Conservation (phyloP, 192 early-diverging fungal genomes). For the Phlyctochytrium arcticum region DNA sequence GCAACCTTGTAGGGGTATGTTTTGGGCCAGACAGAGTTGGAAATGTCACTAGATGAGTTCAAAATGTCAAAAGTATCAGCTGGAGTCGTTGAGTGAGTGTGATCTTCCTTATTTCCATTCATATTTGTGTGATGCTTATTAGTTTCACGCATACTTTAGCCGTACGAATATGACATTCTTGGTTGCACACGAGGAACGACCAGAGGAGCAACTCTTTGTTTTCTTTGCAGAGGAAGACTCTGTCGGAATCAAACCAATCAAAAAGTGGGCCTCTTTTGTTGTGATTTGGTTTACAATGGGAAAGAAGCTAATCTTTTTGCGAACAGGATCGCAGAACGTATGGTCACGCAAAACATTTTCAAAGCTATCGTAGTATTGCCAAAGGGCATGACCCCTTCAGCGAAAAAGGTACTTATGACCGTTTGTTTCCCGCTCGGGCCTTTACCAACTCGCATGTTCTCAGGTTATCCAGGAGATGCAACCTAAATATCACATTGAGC, state of each 20-base stretch:
- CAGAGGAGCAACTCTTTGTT: conserved; percentile 79
- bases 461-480: conserved; percentile 65
- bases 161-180: conserved; percentile 77
- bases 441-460: not conserved
- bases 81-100: conserved; percentile 74
- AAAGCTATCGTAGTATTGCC: conserved; percentile 87
- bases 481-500: conserved; percentile 70
- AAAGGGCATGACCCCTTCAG: conserved; percentile 75
- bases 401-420: conserved; percentile 66
- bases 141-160: conserved; percentile 26
- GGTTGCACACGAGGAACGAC: conserved; percentile 76
- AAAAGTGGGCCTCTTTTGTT: conserved; percentile 49
- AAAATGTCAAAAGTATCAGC: conserved; percentile 57
- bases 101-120: too few species aligned
- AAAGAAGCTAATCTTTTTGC: not conserved
- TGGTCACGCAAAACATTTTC: conserved; percentile 77
- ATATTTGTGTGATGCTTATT: too few species aligned
- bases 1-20: conserved; percentile 65
- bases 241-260: conserved; percentile 87
- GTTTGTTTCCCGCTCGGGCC: conserved; percentile 18
- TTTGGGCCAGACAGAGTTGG: conserved; percentile 72
- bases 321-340: conserved; percentile 58
- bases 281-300: not conserved
- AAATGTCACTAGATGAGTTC: conserved; percentile 80
- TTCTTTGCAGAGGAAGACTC: conserved; percentile 88